Conservation (phyloP, 176 grass and related monocot species). For the Areca catechu region DNA sequence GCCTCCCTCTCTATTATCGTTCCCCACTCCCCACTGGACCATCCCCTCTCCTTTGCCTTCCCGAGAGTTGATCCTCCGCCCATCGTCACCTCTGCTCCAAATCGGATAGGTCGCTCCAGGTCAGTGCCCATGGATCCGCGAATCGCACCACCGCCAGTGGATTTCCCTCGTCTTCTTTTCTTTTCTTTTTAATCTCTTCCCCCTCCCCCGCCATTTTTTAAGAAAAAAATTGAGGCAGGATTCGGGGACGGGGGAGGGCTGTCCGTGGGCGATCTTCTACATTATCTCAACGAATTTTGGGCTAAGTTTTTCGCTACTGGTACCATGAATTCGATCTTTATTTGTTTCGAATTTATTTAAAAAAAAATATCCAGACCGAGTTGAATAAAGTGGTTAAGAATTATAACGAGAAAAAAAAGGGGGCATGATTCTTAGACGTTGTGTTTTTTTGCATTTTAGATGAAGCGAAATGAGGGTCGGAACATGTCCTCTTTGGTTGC, state of each 20-base stretch:
- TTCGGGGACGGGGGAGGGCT: neutral
- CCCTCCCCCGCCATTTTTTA: neutral
- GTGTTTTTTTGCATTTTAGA: conserved; percentile 20
- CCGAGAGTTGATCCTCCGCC: neutral
- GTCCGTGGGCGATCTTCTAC: conserved; percentile 48
- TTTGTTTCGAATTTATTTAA: no score
- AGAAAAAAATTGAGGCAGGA: neutral
- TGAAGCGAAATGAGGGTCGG: conserved; percentile 81
- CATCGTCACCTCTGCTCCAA: conserved; percentile 27
- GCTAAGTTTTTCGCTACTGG: conserved; percentile 91
- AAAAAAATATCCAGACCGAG: no score
- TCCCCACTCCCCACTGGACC: neutral
- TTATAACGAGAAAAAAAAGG: no score
- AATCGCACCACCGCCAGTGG: no score
- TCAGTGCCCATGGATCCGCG: neutral
- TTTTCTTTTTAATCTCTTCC: neutral
- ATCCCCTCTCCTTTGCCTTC: no score
- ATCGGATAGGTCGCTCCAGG: conserved; percentile 14
- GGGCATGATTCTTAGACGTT: no score
- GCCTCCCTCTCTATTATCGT: neutral
- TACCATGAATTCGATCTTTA: conserved; percentile 1
- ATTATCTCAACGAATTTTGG: conserved; percentile 97
- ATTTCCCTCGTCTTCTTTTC: neutral
- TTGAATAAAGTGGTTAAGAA: no score
- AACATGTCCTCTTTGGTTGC: conserved; percentile 91